Evolutionary conservation across 495 filamentous ascomycete genomes (phyloP), one percentile per base, ranked within the genome.

Genomic region (Viridothelium virens): DNA sequence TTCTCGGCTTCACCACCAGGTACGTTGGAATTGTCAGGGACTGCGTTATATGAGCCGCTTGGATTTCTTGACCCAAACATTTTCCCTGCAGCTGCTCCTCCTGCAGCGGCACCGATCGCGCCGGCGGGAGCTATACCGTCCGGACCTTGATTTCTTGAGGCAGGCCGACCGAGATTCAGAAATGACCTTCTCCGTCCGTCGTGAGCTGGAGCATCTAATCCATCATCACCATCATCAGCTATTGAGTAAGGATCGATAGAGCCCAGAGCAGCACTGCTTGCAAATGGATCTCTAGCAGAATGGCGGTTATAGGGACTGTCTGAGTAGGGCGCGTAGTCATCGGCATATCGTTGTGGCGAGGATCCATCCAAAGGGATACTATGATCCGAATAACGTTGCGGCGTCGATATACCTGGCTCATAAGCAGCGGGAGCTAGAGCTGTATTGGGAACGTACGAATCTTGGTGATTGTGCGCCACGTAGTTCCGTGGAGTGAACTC

Each of bases 181-280:
- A 84, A 81, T 38, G 84, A 86, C 59, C 70, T 75, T 63, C 76
- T 74, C 56, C 71, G 74, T 34, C 74, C 77, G 73, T 73, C 78
- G 69, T 66, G 80, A 69, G 69, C 76, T 36, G 39, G 31, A 65
- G 63, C 66, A 16, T 65, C 74, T 61, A 91, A 81, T 3, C 87
- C 90, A 68, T 96, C 91, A 70, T 96, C 91, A 7, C 88, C 91
- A 70, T 96, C 91, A 71, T 96, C 91, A 2, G 82, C 86, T 64
- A 95, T 92, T 2, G 87, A 86, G 67, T 88, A 84, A 0, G 91
- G 91, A 71, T 96, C 87, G 62, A 95, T 86, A 18, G 79, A 77
- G 16, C 81, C 78, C 6, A 76, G 25, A 14, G 25, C 70, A 12
- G 68, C 48, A 9, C 82, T 77, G 66, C 67, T 77, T 68, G 83